phyloP scores from a whole-genome alignment of 768 basidiomycete genomes.

The Rhizopogon rudus region DNA sequence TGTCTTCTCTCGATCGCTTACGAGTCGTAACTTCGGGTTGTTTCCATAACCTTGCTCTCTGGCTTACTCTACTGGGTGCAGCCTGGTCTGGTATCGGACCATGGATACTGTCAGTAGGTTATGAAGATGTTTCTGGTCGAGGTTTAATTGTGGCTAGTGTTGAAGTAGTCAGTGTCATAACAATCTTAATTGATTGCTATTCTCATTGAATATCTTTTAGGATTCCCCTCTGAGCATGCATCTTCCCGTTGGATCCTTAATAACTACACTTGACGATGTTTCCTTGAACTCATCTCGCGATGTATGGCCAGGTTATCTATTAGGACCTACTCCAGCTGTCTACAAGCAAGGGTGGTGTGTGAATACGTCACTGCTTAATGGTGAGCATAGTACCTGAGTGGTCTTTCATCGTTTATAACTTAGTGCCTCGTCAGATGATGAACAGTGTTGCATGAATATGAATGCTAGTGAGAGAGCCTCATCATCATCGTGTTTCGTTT shows the following conservation, averaged over 20 bases:
- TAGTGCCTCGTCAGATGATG: conserved; percentile 8
- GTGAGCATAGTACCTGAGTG: conserved; percentile 17
- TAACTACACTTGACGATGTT: conserved; percentile 65
- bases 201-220: conserved; percentile 28
- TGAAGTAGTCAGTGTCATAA: conserved; percentile 38
- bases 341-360: conserved; percentile 60
- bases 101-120: conserved; percentile 32
- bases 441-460: conserved; percentile 10
- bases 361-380: conserved; percentile 20
- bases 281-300: conserved; percentile 29
- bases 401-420: not conserved
- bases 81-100: conserved; percentile 27
- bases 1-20: conserved; percentile 40
- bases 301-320: conserved; percentile 45
- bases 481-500: conserved; percentile 42
- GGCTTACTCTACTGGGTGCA: conserved; percentile 37
- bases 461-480: not conserved
- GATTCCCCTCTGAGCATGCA: conserved; percentile 57
- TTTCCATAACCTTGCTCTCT: conserved; percentile 70
- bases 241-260: conserved; percentile 50
- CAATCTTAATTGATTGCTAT: not conserved
- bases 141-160: conserved; percentile 57
- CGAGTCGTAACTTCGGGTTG: conserved; percentile 71
- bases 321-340: conserved; percentile 6
- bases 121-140: conserved; percentile 43